Evolutionary conservation across 2,329 filamentous ascomycete genomes (phyloP).

Genomic region (Penicillium hordei): DNA sequence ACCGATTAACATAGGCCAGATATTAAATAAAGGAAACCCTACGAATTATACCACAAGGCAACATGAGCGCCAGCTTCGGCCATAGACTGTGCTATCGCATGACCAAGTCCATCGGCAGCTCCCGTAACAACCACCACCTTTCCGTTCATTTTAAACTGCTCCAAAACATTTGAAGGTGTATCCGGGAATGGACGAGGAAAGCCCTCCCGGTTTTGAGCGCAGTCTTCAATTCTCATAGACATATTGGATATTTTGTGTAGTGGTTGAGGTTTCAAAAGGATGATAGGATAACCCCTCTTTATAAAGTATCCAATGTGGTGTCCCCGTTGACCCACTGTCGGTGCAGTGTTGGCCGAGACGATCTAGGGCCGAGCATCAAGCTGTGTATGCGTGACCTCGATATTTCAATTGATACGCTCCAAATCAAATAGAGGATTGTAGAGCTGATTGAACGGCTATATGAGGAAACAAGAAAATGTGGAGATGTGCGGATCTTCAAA

Average conservation of each 20-base stretch:
- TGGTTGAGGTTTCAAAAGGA: neutral
- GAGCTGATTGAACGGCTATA: neutral
- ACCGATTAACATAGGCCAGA: neutral
- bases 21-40: constrained; percentile 3
- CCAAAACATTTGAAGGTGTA: constrained; percentile 46
- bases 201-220: constrained; percentile 30
- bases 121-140: constrained; percentile 47
- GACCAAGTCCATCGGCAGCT: constrained; percentile 49
- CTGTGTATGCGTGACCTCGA: neutral
- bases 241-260: constrained; percentile 23
- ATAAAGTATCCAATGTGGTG: neutral
- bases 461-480: neutral
- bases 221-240: constrained; percentile 42
- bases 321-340: constrained; percentile 2
- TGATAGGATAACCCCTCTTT: neutral
- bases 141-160: constrained; percentile 47
- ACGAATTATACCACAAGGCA: constrained; percentile 45
- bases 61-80: constrained; percentile 49
- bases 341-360: constrained; percentile 4
- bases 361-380: neutral
- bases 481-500: neutral
- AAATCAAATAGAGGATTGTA: neutral
- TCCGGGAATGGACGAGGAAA: constrained; percentile 43
- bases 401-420: neutral
- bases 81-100: constrained; percentile 48